These are phyloP conservation scores for Fusarium citri DNA, from an alignment of 2,329 filamentous ascomycete species.

Conservation along the genomic window DNA sequence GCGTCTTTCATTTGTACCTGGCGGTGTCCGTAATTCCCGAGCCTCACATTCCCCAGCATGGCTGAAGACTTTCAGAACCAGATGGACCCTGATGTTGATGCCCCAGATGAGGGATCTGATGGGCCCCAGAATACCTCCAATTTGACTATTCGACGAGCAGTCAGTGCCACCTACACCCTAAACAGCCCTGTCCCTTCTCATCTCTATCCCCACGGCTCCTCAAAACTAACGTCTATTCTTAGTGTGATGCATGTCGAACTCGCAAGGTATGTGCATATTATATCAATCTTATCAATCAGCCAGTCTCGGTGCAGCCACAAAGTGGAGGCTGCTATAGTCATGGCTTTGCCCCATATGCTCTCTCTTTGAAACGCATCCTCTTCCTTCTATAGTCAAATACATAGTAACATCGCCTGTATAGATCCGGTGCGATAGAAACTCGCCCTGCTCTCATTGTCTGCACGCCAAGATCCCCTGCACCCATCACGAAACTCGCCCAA, in stretches of 20 bases:
- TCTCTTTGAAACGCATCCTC: neutral
- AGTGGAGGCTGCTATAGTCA: neutral
- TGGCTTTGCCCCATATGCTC: neutral
- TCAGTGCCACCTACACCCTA: slow-evolving; percentile 28
- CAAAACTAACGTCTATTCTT: slow-evolving; percentile 37
- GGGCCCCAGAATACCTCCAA: slow-evolving; percentile 37
- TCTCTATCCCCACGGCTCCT: neutral
- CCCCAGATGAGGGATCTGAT: slow-evolving; percentile 40
- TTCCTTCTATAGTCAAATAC: slow-evolving; percentile 15
- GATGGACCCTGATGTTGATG: slow-evolving; percentile 34
- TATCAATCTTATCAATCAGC: slow-evolving; percentile 29
- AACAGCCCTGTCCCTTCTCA: neutral
- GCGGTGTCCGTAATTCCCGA: slow-evolving; percentile 17
- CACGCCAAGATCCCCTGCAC: slow-evolving; percentile 54
- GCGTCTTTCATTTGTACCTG: neutral
- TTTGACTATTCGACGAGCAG: slow-evolving; percentile 42
- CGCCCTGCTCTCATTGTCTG: slow-evolving; percentile 52
- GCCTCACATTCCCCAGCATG: slow-evolving; percentile 9
- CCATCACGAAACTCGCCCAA: slow-evolving; percentile 49
- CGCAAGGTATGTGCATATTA: slow-evolving; percentile 48
- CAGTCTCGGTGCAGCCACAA: neutral
- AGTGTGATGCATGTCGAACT: slow-evolving; percentile 51
- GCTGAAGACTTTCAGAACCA: slow-evolving; percentile 33
- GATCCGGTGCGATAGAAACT: slow-evolving; percentile 54
- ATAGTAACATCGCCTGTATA: slow-evolving; percentile 25